These are phyloP conservation scores for Ceratocystis variospora DNA, from an alignment of 2,329 filamentous ascomycete genomes.

Conservation along the genomic window DNA sequence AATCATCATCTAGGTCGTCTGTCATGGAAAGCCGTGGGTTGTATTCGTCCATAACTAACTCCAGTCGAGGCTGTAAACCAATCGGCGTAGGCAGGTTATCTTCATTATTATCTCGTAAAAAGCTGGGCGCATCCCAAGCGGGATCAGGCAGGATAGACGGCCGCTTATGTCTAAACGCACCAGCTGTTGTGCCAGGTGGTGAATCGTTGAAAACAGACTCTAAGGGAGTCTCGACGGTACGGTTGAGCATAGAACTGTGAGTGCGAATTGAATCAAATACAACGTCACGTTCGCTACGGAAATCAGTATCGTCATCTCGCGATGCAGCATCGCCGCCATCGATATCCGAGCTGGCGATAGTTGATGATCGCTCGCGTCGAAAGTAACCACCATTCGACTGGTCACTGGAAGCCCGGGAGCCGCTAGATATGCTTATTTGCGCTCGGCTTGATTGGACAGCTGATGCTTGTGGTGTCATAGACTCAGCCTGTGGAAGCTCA, in stretches of 20 bases:
- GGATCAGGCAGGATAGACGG: slow-evolving; percentile 18
- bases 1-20: slow-evolving; percentile 51
- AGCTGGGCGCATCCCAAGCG: slow-evolving; percentile 19
- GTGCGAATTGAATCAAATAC: slow-evolving; percentile 66
- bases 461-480: slow-evolving; percentile 31
- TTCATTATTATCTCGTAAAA: slow-evolving; percentile 43
- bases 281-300: slow-evolving; percentile 51
- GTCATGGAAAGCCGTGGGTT: slow-evolving; percentile 38
- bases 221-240: slow-evolving; percentile 55
- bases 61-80: slow-evolving; percentile 13
- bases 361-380: slow-evolving; percentile 35
- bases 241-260: slow-evolving; percentile 50
- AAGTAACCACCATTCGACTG: slow-evolving; percentile 19
- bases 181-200: slow-evolving; percentile 44
- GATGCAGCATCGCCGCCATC: slow-evolving; percentile 51
- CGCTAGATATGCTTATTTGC: slow-evolving; percentile 24
- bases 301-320: slow-evolving; percentile 63
- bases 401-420: slow-evolving; percentile 12
- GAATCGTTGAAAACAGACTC: slow-evolving; percentile 76
- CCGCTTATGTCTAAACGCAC: slow-evolving; percentile 12
- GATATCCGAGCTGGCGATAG: slow-evolving; percentile 55
- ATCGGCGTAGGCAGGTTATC: slow-evolving; percentile 36
- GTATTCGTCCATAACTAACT: slow-evolving; percentile 12
- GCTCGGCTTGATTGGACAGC: not conserved
- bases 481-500: slow-evolving; percentile 19